Base-by-base conservation (phyloP, 1,284 basidiomycete species). In the Porogramme epimiltina region DNA sequence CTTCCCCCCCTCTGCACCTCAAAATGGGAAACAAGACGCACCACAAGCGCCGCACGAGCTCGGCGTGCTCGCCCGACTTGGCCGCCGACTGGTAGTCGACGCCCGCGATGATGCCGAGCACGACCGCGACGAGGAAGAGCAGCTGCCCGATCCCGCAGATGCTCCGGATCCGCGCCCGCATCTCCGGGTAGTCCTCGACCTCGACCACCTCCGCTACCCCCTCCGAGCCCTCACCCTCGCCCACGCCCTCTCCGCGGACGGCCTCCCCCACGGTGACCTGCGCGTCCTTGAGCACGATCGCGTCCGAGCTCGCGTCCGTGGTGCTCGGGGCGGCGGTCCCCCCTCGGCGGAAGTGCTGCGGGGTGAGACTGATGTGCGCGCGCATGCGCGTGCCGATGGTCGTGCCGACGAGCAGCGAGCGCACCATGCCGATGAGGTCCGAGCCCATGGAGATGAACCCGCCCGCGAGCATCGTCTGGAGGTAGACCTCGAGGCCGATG, bases 381-480 rank as follows among this genome's bases (percentile, higher is more conserved):
- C 40, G 25, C 42, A 51, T 41, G 37, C 26, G 34, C 9, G 49
- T 40, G 26, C 47, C 47, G 31, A 56, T 48, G 5, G 68, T 70
- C 23, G 66, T 55, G 42, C 64, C 60, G 26, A 72, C 67, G 38
- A 72, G 63, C 36, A 70, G 49, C 15, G 59, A 55, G 38, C 69
- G 68, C 15, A 64, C 40, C 42, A 71, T 54, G n/a, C 34, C 59
- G 31, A 56, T 44, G 25, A 66, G 37, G 42, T 66, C 65, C 18
- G 62, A 53, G 5, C 59, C 65, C n/a, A 72, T 60, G 9, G 59
- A 37, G 41, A 70, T 57, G 54, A 65, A 73, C 5, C 64, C 67
- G 45, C 65, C 51, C 13, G 61, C 63, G 28, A 67, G 63, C 1
- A 66, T 62, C 11, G 58, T 56, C 47, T 73, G 70, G 51, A 69